These are phyloP conservation scores for Fusarium mundagurra DNA, from an alignment of 2,329 filamentous ascomycete genomes.

Conservation along the genomic window DNA sequence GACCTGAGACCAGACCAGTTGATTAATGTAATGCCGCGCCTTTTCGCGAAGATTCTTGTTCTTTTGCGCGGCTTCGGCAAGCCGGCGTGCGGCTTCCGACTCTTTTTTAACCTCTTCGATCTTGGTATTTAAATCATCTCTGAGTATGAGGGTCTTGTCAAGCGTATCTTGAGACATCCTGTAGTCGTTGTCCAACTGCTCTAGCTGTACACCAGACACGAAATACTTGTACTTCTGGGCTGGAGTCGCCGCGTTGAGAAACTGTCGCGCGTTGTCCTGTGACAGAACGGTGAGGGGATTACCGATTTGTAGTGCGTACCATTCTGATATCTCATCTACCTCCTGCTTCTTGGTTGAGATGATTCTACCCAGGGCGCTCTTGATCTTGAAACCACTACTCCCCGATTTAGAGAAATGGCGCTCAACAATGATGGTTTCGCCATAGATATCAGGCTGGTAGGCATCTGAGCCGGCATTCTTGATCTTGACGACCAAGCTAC, in stretches of 20 bases:
- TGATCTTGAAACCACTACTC: constrained; percentile 86
- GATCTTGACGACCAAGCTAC: constrained; percentile 81
- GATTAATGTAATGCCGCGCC: constrained; percentile 66
- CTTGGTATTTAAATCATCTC: constrained; percentile 50
- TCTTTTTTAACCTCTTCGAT: constrained; percentile 51
- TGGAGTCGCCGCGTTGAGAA: constrained; percentile 85
- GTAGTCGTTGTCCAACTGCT: constrained; percentile 93
- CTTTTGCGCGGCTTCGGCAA: constrained; percentile 72
- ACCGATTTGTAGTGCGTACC: constrained; percentile 92
- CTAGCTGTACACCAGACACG: constrained; percentile 90
- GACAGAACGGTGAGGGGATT: constrained; percentile 96
- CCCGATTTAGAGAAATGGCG: constrained; percentile 83
- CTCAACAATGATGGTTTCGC: constrained; percentile 88
- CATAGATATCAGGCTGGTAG: constrained; percentile 84
- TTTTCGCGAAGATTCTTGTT: constrained; percentile 72
- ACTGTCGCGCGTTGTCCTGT: constrained; percentile 93
- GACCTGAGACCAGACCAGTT: constrained; percentile 90
- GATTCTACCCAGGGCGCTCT: constrained; percentile 73
- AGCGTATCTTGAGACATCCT: constrained; percentile 81
- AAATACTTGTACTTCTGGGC: constrained; percentile 96
- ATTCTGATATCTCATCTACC: constrained; percentile 92
- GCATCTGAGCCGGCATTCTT: constrained; percentile 90
- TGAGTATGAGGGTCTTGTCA: constrained; percentile 65
- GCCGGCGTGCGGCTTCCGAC: constrained; percentile 68
- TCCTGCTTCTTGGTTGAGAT: constrained; percentile 87